These are phyloP conservation scores for Begonia peltatifolia DNA, from an alignment of 306 rosid genomes.

Conservation along the genomic window DNA sequence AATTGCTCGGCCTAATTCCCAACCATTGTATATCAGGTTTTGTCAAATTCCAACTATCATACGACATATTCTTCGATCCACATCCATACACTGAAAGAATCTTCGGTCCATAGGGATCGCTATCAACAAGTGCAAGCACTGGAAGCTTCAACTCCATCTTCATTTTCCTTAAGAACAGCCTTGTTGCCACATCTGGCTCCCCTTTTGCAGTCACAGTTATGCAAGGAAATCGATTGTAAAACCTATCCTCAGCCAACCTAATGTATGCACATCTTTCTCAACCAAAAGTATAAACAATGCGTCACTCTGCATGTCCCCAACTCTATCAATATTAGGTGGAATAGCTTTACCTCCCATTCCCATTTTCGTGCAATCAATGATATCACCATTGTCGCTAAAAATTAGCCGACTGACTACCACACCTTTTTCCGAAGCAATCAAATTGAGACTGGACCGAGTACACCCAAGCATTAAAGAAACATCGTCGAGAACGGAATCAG, in stretches of 20 bases:
- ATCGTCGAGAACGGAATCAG: constrained; percentile 75
- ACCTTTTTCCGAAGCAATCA: constrained; percentile 77
- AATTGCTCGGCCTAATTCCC: constrained; percentile 79
- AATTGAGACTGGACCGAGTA: constrained; percentile 73
- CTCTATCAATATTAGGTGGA: constrained; percentile 79
- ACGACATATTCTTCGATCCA: constrained; percentile 90
- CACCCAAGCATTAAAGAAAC: constrained; percentile 81
- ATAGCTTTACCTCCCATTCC: constrained; percentile 94
- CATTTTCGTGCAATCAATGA: constrained; percentile 94
- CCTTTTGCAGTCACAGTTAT: constrained; percentile 74
- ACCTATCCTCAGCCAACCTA: constrained; percentile 80
- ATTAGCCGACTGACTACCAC: constrained; percentile 80
- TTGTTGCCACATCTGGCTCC: constrained; percentile 79
- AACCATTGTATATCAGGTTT: constrained; percentile 93
- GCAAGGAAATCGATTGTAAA: constrained; percentile 78
- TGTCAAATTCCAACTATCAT: constrained; percentile 80
- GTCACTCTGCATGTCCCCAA: constrained; percentile 88
- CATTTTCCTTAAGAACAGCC: constrained; percentile 85
- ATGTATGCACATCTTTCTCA: constrained; percentile 91
- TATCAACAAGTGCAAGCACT: constrained; percentile 77
- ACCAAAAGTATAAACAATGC: constrained; percentile 74
- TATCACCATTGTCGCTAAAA: constrained; percentile 86
- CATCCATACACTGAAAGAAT: constrained; percentile 82
- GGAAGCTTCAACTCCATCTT: constrained; percentile 79
- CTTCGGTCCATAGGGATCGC: constrained; percentile 86